A percentile compares a stretch with the other conserved stretches of the same genome.
phyloP scores from a whole-genome alignment of 352 stramenopile species.

The Paralagenidium karlingii region DNA sequence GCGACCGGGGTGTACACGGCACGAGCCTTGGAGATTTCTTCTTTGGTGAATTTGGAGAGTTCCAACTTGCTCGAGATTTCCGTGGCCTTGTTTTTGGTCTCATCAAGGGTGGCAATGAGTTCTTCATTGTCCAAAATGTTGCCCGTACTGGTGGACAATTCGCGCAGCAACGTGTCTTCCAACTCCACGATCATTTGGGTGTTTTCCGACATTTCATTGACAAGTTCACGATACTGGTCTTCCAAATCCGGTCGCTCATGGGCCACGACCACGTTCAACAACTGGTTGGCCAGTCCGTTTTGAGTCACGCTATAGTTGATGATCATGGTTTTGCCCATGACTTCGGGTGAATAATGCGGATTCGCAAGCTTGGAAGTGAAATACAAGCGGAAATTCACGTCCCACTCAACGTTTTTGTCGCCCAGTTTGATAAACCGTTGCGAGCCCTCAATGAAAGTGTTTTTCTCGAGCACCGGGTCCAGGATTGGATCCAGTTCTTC shows the following conservation, averaged over 20 bases:
- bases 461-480: constrained; percentile 90
- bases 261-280: constrained; percentile 90
- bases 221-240: constrained; percentile 86
- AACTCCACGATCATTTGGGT: constrained; percentile 87
- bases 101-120: constrained; percentile 88
- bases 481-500: constrained; percentile 93
- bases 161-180: constrained; percentile 86
- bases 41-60: constrained; percentile 88
- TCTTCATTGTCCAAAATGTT: constrained; percentile 95
- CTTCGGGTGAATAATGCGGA: constrained; percentile 89
- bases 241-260: constrained; percentile 89
- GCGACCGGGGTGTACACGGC: constrained; percentile 88
- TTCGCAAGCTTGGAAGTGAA: constrained; percentile 93
- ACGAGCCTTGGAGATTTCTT: constrained; percentile 87
- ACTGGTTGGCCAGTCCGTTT: constrained; percentile 85
- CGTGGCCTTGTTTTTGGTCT: constrained; percentile 91
- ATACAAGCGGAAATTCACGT: constrained; percentile 88
- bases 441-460: constrained; percentile 84
- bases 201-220: constrained; percentile 89
- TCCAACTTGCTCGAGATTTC: constrained; percentile 91
- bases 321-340: constrained; percentile 95
- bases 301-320: constrained; percentile 94
- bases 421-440: constrained; percentile 87
- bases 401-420: constrained; percentile 92
- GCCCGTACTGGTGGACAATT: constrained; percentile 81